phyloP scores from a whole-genome alignment of 257 asterid genomes.

The Ophiorrhiza pumila region DNA sequence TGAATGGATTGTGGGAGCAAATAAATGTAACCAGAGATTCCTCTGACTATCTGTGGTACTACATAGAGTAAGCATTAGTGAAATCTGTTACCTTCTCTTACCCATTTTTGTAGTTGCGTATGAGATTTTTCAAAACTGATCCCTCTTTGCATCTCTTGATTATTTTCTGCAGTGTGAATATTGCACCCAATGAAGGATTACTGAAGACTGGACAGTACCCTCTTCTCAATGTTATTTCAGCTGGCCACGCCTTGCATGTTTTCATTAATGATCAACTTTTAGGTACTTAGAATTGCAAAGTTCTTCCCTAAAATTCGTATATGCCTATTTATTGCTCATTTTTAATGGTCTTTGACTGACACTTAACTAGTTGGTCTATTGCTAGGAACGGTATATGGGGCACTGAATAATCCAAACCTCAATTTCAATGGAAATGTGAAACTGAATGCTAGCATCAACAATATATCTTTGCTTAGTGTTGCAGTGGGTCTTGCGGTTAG shows the following conservation, averaged over 20 bases:
- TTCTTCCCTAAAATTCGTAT: not conserved
- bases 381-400: conserved; percentile 60
- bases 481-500: conserved; percentile 87
- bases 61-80: conserved; percentile 64
- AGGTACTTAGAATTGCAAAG: conserved; percentile 38
- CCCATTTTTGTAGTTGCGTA: not conserved
- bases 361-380: conserved; percentile 10
- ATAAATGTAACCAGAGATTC: conserved; percentile 64
- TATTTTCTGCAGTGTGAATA: conserved; percentile 47
- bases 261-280: conserved; percentile 63
- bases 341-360: not conserved
- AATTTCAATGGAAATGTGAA: conserved; percentile 49
- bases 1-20: conserved; percentile 74
- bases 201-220: conserved; percentile 55
- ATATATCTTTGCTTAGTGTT: conserved; percentile 77
- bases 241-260: conserved; percentile 87
- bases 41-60: conserved; percentile 88
- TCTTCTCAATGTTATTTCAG: conserved; percentile 68
- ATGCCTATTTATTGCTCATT: not conserved
- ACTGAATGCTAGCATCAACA: conserved; percentile 69
- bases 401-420: conserved; percentile 57
- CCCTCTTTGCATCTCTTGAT: not conserved
- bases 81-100: conserved; percentile 1
- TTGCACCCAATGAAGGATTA: conserved; percentile 67
- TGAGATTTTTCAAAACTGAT: not conserved